Conservation (phyloP, 768 basidiomycete species). For the Omphalotus guepiniiformis region DNA sequence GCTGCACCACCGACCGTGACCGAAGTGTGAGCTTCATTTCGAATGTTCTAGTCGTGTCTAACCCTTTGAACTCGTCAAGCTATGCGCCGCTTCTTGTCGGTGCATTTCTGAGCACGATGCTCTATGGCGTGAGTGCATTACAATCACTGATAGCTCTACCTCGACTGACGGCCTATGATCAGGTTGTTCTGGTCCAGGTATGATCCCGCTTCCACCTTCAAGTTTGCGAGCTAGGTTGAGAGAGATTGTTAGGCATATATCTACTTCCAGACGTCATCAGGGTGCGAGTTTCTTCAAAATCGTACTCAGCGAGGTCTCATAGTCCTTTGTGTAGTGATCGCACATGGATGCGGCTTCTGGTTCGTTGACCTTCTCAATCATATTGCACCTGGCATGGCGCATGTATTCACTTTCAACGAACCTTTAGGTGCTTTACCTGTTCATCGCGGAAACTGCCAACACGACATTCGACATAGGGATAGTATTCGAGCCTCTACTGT, state of each 20-base stretch:
- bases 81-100: slow-evolving; percentile 8
- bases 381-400: too few relatives aligned
- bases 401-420: background rate
- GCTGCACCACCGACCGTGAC: slow-evolving; percentile 2
- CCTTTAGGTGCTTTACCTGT: slow-evolving; percentile 5
- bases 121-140: slow-evolving; percentile 7
- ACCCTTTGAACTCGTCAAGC: background rate
- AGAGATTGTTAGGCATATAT: background rate
- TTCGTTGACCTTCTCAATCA: background rate
- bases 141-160: background rate
- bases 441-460: slow-evolving; percentile 4
- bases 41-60: background rate
- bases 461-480: slow-evolving; percentile 6
- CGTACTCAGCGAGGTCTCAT: too few relatives aligned
- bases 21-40: slow-evolving; percentile 1
- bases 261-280: slow-evolving; percentile 3
- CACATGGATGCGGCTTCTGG: slow-evolving; percentile 5
- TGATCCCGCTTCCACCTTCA: background rate
- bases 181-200: slow-evolving; percentile 5
- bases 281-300: background rate
- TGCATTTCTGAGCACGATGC: slow-evolving; percentile 3
- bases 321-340: background rate
- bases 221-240: background rate
- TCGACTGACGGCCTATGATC: background rate
- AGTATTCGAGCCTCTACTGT: slow-evolving; percentile 6